A percentile compares a stretch with the other conserved stretches of the same genome.
Conservation (phyloP, 495 filamentous ascomycete genomes). For the Tuber magnatum region DNA sequence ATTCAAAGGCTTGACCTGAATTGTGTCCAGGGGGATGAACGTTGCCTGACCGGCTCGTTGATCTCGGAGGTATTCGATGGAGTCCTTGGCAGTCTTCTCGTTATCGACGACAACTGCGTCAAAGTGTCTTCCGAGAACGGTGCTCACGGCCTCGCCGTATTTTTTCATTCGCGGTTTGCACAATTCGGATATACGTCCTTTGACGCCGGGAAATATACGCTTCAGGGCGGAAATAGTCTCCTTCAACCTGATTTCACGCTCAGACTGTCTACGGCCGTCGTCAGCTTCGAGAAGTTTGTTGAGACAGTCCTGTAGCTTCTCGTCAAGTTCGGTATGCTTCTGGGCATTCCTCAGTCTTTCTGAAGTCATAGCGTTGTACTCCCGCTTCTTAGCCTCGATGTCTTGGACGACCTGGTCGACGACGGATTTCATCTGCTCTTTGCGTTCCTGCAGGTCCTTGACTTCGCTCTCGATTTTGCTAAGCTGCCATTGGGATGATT, state of each 20-base stretch:
- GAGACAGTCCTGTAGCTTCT: constrained; percentile 75
- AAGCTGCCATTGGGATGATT: constrained; percentile 63
- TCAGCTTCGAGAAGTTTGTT: constrained; percentile 74
- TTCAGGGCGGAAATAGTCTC: constrained; percentile 79
- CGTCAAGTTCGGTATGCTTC: constrained; percentile 76
- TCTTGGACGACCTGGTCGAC: constrained; percentile 64
- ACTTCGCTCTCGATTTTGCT: constrained; percentile 68
- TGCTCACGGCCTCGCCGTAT: constrained; percentile 84
- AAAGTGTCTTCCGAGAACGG: constrained; percentile 83
- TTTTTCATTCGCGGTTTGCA: constrained; percentile 96
- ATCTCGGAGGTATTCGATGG: constrained; percentile 87
- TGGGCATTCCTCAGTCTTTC: constrained; percentile 73
- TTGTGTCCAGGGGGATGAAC: constrained; percentile 93
- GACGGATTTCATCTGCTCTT: constrained; percentile 51
- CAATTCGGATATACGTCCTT: constrained; percentile 80
- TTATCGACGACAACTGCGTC: constrained; percentile 95
- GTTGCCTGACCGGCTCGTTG: constrained; percentile 77
- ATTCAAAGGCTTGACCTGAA: constrained; percentile 82
- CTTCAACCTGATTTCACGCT: constrained; percentile 66
- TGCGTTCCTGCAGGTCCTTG: constrained; percentile 59
- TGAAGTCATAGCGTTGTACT: constrained; percentile 73
- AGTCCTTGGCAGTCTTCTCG: constrained; percentile 87
- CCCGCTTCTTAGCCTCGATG: constrained; percentile 83
- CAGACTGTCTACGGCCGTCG: constrained; percentile 71
- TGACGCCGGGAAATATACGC: constrained; percentile 84